Evolutionary conservation across 2,329 filamentous ascomycete genomes (phyloP).

Genomic region (Talaromyces rugulosus): DNA sequence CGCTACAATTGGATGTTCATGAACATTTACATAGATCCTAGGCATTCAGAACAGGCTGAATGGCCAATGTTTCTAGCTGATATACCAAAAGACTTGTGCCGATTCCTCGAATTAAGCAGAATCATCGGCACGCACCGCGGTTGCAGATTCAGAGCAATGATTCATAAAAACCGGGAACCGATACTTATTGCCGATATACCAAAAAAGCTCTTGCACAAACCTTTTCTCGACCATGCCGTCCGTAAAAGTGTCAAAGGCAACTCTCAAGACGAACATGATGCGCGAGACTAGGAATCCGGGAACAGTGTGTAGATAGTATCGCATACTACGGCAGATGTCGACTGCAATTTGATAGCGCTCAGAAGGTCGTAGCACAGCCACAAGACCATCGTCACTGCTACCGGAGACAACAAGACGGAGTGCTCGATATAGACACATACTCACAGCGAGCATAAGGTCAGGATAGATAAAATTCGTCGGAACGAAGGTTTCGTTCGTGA

Average conservation of each 20-base stretch:
- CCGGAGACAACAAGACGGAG: slow-evolving; percentile 21
- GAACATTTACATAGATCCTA: background rate
- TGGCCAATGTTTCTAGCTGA: background rate
- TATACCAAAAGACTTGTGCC: background rate
- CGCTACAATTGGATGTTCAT: background rate
- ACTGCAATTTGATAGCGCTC: slow-evolving; percentile 26
- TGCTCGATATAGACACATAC: slow-evolving; percentile 23
- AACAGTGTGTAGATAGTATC: slow-evolving; percentile 22
- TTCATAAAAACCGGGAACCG: slow-evolving; percentile 21
- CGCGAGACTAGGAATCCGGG: slow-evolving; percentile 25
- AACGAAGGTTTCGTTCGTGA: slow-evolving; percentile 16
- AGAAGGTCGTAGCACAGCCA: slow-evolving; percentile 17
- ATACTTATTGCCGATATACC: slow-evolving; percentile 19
- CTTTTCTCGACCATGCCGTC: slow-evolving; percentile 24
- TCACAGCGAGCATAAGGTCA: slow-evolving; percentile 21
- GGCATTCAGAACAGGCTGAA: background rate
- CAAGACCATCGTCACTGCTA: slow-evolving; percentile 18
- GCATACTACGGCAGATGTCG: slow-evolving; percentile 28
- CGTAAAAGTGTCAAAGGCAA: slow-evolving; percentile 23
- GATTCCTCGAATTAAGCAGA: background rate
- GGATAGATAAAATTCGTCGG: slow-evolving; percentile 21
- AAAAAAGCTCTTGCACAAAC: slow-evolving; percentile 22
- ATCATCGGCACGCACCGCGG: slow-evolving; percentile 3
- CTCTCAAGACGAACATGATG: slow-evolving; percentile 26
- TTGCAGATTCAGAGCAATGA: slow-evolving; percentile 18